Conservation (phyloP, 2,329 filamentous ascomycete species). For the Hymenoscyphus occultus region DNA sequence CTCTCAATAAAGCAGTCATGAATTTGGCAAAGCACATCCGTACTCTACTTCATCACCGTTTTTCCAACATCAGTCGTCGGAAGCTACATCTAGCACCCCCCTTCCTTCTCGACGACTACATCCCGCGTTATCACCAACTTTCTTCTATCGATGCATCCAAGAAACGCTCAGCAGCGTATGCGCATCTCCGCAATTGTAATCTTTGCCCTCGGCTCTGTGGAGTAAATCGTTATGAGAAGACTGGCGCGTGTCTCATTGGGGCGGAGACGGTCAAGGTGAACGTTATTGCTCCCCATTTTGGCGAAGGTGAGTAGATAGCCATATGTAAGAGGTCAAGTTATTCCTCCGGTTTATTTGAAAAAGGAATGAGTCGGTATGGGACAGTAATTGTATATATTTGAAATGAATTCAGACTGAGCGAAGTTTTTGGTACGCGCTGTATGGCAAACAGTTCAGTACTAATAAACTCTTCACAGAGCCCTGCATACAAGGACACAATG, state of each 20-base stretch:
- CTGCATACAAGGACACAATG: conserved; percentile 78
- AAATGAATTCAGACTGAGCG: no score
- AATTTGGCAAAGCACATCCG: conserved; percentile 1
- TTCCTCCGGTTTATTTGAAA: no score
- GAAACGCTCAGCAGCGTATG: conserved; percentile 72
- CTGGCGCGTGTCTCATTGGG: conserved; percentile 75
- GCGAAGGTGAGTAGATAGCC: conserved; percentile 54
- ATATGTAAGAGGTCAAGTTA: not conserved
- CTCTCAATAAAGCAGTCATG: not conserved
- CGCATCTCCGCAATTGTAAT: conserved; percentile 75
- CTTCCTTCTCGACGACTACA: conserved; percentile 73
- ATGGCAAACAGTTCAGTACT: not conserved
- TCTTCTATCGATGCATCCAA: conserved; percentile 65
- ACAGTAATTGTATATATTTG: no score
- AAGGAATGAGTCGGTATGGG: no score
- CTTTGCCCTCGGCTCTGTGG: conserved; percentile 74
- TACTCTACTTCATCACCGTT: not conserved
- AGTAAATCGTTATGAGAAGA: conserved; percentile 77
- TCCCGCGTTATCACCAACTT: conserved; percentile 68
- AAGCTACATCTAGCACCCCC: conserved; percentile 54
- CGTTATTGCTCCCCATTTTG: conserved; percentile 82
- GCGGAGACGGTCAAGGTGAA: conserved; percentile 72
- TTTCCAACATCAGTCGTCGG: not conserved
- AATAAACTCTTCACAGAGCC: conserved; percentile 50
- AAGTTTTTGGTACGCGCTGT: no score